Evolutionary conservation across 1,284 basidiomycete genomes (phyloP), one percentile per base, ranked within the genome.

Genomic region (Ceratobasidium papillatum): DNA sequence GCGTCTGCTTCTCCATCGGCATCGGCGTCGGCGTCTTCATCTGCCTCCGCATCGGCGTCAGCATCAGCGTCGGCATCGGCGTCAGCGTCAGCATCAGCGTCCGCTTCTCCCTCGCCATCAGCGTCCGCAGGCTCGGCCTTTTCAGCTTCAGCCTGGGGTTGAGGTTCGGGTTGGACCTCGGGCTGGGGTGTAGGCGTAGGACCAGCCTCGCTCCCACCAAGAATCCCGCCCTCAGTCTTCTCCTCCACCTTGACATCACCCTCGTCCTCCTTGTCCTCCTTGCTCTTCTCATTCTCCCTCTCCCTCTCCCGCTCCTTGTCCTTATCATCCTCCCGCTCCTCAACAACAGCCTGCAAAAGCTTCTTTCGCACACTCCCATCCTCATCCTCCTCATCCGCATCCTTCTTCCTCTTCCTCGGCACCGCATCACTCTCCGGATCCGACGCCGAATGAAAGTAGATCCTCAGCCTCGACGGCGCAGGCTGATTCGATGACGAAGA

Each of bases 401-500:
- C 75, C 76, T 27, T 74, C 34, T 47, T 25, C 66, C 36, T 38
- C 68, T 71, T 76, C 69, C 59, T 74, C 54, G 45, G 66, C 61
- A 32, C 81, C 58, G 79, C 81, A 62, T 81, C 80, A 38, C 80
- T 80, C 73, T 84, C 82, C 75, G 80, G 80, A 75, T 82, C 75
- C 8, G 74, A 73, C 4, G 66, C 66, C 14, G 34, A 63, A 17
- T 76, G 72, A 32, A 32, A 61, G 27, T 71, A 62, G 27, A 61
- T 86, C 82, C 62, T 77, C 79, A 51, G 86, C 85, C 76, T 79
- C 73, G 19, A 74, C 75, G 30, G 68, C 84, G 74, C 66, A 36
- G 66, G 66, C 25, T 47, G 45, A 11, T 72, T 71, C 27, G 56
- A 63, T 25, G 54, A 56, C 9, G 30, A 32, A n/a, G 30, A 3